phyloP scores from a whole-genome alignment of 805 yeast species.

The Kazachstania psychrophila region DNA sequence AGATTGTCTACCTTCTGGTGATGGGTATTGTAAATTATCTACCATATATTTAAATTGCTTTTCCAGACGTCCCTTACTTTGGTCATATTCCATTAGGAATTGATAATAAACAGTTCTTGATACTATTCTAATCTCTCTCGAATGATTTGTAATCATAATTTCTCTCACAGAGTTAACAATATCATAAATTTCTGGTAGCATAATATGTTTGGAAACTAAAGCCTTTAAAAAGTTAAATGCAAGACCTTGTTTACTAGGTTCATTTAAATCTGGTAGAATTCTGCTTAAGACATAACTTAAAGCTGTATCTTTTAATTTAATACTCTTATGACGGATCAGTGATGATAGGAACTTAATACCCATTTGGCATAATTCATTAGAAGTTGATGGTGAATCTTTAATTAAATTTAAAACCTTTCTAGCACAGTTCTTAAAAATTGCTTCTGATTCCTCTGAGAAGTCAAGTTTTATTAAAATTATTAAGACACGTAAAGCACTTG shows the following conservation, averaged over 20 bases:
- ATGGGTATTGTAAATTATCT: slow-evolving; percentile 71
- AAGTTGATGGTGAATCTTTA: slow-evolving; percentile 68
- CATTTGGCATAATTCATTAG: slow-evolving; percentile 70
- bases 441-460: slow-evolving; percentile 40
- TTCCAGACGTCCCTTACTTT: slow-evolving; percentile 75
- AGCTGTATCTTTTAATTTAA: slow-evolving; percentile 60
- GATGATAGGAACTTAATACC: slow-evolving; percentile 66
- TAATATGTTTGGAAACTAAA: slow-evolving; percentile 58
- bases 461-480: slow-evolving; percentile 52
- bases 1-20: slow-evolving; percentile 79
- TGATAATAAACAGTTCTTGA: slow-evolving; percentile 76
- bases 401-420: slow-evolving; percentile 53
- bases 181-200: slow-evolving; percentile 85
- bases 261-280: slow-evolving; percentile 79
- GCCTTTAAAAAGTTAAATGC: slow-evolving; percentile 80
- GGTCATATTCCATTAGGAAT: slow-evolving; percentile 90
- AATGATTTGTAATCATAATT: slow-evolving; percentile 84
- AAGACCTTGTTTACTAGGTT: slow-evolving; percentile 78
- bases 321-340: slow-evolving; percentile 59
- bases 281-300: slow-evolving; percentile 62
- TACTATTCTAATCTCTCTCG: slow-evolving; percentile 71
- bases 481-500: slow-evolving; percentile 56
- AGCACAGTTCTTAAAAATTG: slow-evolving; percentile 49
- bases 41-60: slow-evolving; percentile 76
- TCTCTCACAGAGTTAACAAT: slow-evolving; percentile 71